A percentile compares a stretch with the other conserved stretches of the same genome.
Conservation (phyloP, 1,139 yeast genomes). For the Suhomyces ambrosiae region DNA sequence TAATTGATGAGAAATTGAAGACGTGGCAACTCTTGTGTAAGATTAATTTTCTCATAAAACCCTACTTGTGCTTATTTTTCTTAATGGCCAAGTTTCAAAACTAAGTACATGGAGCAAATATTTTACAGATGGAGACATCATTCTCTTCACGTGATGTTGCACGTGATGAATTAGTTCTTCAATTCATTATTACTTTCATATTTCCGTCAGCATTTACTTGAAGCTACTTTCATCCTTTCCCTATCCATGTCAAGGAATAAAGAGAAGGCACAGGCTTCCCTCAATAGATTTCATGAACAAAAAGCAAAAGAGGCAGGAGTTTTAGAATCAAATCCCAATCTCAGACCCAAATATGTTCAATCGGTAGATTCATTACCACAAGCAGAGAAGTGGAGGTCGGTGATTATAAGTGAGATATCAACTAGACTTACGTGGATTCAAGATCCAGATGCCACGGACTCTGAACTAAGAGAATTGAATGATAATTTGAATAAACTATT, state of each 20-base stretch:
- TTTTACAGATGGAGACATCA: too few species aligned
- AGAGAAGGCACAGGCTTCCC: slow-evolving; percentile 73
- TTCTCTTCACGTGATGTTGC: too few species aligned
- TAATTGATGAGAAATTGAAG: too few species aligned
- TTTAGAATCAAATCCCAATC: slow-evolving; percentile 56
- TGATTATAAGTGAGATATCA: slow-evolving; percentile 65
- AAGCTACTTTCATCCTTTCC: neutral
- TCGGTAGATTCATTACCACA: slow-evolving; percentile 58
- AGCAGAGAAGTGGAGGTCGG: slow-evolving; percentile 78
- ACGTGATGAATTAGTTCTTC: too few species aligned
- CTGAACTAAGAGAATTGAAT: slow-evolving; percentile 70
- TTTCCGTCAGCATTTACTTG: too few species aligned
- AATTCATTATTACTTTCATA: too few species aligned
- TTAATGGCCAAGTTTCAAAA: too few species aligned
- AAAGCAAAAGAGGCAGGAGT: slow-evolving; percentile 63
- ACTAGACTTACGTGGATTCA: slow-evolving; percentile 63
- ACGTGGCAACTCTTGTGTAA: too few species aligned
- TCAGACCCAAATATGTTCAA: slow-evolving; percentile 63
- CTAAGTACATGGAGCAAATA: too few species aligned
- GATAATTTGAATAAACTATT: slow-evolving; percentile 23
- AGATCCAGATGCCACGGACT: slow-evolving; percentile 59
- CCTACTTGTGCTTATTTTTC: too few species aligned
- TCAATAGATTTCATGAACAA: slow-evolving; percentile 64
- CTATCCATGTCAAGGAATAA: slow-evolving; percentile 63
- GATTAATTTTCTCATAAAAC: too few species aligned